Conservation (phyloP, 805 yeast genomes). For the Ogataea kodamae region DNA sequence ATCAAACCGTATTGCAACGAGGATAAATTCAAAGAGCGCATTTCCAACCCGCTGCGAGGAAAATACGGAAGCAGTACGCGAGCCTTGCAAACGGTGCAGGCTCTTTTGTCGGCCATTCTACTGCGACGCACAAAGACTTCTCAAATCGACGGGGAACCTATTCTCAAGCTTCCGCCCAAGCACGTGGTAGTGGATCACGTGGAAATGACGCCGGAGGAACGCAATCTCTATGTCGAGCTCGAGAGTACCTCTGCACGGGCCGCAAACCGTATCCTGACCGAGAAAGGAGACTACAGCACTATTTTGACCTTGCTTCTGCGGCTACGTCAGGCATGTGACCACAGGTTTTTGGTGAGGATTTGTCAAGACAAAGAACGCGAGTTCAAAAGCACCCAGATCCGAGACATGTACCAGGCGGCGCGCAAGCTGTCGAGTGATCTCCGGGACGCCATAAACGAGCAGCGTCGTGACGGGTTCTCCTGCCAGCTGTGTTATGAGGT, state of each 20-base stretch:
- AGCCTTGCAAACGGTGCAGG: conserved; percentile 60
- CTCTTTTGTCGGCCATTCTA: conserved; percentile 67
- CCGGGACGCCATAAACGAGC: conserved; percentile 35
- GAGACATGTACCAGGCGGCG: conserved; percentile 27
- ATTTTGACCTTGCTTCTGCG: conserved; percentile 72
- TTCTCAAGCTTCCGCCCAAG: conserved; percentile 66
- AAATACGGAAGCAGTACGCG: conserved; percentile 21
- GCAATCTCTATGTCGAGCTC: conserved; percentile 51
- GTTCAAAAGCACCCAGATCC: conserved; percentile 34
- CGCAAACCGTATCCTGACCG: conserved; percentile 45
- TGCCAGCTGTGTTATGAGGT: conserved; percentile 70
- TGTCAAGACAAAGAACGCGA: conserved; percentile 47
- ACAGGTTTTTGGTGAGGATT: conserved; percentile 65
- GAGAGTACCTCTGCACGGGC: conserved; percentile 51
- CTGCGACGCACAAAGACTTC: conserved; percentile 73
- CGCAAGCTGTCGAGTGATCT: conserved; percentile 17
- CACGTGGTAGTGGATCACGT: conserved; percentile 45
- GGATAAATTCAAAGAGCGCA: conserved; percentile 49
- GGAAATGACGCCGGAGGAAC: conserved; percentile 52
- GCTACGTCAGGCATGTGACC: conserved; percentile 85
- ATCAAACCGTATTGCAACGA: conserved; percentile 67
- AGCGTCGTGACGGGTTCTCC: conserved; percentile 37
- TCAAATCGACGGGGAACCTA: conserved; percentile 73
- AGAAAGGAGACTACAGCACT: conserved; percentile 43
- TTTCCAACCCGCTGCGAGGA: conserved; percentile 51